phyloP scores from a whole-genome alignment of 2,329 filamentous ascomycete genomes.

The Fusarium siculi region DNA sequence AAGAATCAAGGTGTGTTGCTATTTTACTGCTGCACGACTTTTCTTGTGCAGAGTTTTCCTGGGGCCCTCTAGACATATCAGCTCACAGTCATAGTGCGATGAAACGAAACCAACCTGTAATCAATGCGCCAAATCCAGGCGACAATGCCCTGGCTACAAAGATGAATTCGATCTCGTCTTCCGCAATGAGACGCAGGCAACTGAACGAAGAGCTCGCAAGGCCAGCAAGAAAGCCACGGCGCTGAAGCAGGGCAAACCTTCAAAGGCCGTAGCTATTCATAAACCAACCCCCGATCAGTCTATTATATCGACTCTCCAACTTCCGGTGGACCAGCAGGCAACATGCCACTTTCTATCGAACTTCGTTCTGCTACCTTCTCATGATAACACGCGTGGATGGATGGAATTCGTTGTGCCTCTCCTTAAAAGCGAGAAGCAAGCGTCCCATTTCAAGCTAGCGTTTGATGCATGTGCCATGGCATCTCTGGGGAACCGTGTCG shows the following conservation, averaged over 20 bases:
- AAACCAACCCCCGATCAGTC: constrained; percentile 40
- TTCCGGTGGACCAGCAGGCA: constrained; percentile 65
- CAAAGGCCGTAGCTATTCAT: constrained; percentile 22
- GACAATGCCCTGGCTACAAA: constrained; percentile 74
- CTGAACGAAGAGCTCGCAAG: constrained; percentile 70
- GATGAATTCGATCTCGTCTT: constrained; percentile 79
- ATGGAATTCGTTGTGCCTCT: constrained; percentile 69
- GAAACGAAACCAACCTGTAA: constrained; percentile 73
- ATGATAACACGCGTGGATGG: constrained; percentile 64
- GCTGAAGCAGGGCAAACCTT: constrained; percentile 48
- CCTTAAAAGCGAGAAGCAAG: constrained; percentile 56
- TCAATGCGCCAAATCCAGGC: constrained; percentile 71
- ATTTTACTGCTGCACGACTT: not conserved
- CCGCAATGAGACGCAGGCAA: constrained; percentile 76
- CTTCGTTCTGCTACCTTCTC: constrained; percentile 65
- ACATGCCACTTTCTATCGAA: constrained; percentile 70
- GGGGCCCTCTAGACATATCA: not conserved
- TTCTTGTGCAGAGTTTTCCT: not conserved
- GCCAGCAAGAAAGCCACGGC: constrained; percentile 60
- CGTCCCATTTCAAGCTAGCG: constrained; percentile 63
- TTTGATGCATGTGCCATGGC: constrained; percentile 70
- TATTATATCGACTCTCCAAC: constrained; percentile 49
- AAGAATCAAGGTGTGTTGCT: constrained; percentile 73
- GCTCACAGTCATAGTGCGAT: constrained; percentile 64
- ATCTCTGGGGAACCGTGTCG: constrained; percentile 63